These are phyloP conservation scores for Phylloporus scabripes DNA, from an alignment of 768 basidiomycete genomes.

Conservation along the genomic window DNA sequence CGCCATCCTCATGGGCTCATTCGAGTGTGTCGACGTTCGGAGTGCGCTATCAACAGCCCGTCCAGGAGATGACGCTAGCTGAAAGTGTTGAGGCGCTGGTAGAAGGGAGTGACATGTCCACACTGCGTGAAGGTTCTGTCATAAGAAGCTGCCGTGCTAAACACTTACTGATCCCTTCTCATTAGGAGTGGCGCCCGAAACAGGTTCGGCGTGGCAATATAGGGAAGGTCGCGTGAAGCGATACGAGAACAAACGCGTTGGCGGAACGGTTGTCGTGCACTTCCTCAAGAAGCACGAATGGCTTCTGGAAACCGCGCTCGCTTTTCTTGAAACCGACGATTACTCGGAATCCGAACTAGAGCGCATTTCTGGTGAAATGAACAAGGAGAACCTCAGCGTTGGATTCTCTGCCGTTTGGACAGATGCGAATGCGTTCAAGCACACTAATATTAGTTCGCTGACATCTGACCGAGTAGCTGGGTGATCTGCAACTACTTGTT, in stretches of 20 bases:
- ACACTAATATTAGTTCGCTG: slow-evolving; percentile 9
- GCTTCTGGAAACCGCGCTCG: slow-evolving; percentile 91
- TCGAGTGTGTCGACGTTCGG: slow-evolving; percentile 88
- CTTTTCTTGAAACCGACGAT: slow-evolving; percentile 77
- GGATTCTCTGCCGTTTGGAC: slow-evolving; percentile 29
- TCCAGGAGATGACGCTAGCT: slow-evolving; percentile 54
- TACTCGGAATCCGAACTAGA: slow-evolving; percentile 43
- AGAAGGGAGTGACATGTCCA: slow-evolving; percentile 85
- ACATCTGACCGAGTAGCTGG: neutral
- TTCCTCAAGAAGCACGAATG: slow-evolving; percentile 97
- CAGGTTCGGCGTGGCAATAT: slow-evolving; percentile 61
- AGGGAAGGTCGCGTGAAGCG: slow-evolving; percentile 65
- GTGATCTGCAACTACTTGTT: slow-evolving; percentile 4
- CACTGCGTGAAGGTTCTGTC: slow-evolving; percentile 53
- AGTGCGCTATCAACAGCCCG: slow-evolving; percentile 63
- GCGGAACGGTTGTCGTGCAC: slow-evolving; percentile 94
- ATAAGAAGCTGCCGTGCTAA: neutral
- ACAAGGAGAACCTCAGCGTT: slow-evolving; percentile 14
- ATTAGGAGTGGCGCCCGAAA: slow-evolving; percentile 52
- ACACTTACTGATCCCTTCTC: slow-evolving; percentile 1
- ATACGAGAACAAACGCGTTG: slow-evolving; percentile 66
- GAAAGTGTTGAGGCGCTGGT: slow-evolving; percentile 89
- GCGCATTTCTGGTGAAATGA: slow-evolving; percentile 3
- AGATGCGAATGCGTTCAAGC: slow-evolving; percentile 20
- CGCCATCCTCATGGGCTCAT: slow-evolving; percentile 62